Base-by-base conservation (phyloP, 1,284 basidiomycete species). In the Ustilago esculenta region DNA sequence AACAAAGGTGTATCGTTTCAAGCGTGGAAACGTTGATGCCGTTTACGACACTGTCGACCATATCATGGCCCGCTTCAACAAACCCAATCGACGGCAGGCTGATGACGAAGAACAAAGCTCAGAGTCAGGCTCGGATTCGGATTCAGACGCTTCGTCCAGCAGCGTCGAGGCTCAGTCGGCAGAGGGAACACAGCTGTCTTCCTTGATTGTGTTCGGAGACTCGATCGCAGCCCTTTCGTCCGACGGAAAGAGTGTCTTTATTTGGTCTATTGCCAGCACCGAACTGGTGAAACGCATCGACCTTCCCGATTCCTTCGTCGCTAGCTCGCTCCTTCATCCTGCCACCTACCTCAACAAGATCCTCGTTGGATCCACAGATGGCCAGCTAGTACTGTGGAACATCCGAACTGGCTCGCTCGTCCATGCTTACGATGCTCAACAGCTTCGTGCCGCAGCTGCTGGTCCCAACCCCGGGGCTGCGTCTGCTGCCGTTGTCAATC, bases 261-360 rank as follows among this genome's bases (percentile, higher is more conserved):
- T 90, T 10, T 98, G 93, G 92, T 88, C 91, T 14, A 55, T 69
- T 32, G 34, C 53, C 32, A 64, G 51, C 14, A 52, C 45, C 7
- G 61, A 71, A 34, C 46, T 77, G 5, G 29, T 61, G 24, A 48
- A 58, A 23, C 45, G 46, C 42, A 57, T 81, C 34, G 52, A 65
- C 15, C 52, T 77, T 2, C 65, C 55, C 8, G 27, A 21, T 5
- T 23, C 35, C 5, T 98, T 98, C 81, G 90, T 88, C 1, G 94
- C 95, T 9, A 90, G 88, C 10, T 86, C 86, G 17, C 83, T 97
- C 25, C 85, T 97, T 6, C 96, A 99, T 82, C 96, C 96, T 1
- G 90, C 93, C 1, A 98, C 96, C 4, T 98, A 98, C 83, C 83
- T 99, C 50, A 98, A 99, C 85, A 98, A 98, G 84, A 86, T 98